A percentile compares a stretch with the other conserved stretches of the same genome.
Conservation (phyloP, 2,329 filamentous ascomycete genomes). For the Aspergillus tamarii region DNA sequence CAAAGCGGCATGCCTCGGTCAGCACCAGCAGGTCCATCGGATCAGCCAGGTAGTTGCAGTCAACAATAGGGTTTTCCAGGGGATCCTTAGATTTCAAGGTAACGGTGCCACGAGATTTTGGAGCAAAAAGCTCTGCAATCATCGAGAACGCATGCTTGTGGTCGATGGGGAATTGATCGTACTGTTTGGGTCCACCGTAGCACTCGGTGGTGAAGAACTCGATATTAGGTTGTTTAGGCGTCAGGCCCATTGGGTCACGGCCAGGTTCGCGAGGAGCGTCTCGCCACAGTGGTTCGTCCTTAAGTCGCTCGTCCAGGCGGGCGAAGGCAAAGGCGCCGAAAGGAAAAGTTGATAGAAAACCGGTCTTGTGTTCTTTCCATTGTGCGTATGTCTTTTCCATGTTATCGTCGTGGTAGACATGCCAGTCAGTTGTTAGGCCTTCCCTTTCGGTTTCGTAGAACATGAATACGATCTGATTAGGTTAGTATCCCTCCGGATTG, state of each 20-base stretch:
- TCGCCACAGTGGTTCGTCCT: conserved; percentile 59
- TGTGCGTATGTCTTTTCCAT: conserved; percentile 55
- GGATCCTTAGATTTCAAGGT: conserved; percentile 55
- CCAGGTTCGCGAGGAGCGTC: conserved; percentile 52
- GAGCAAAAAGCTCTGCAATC: conserved; percentile 61
- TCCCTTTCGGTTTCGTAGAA: conserved; percentile 62
- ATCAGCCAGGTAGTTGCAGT: conserved; percentile 62
- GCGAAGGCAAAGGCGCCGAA: conserved; percentile 66
- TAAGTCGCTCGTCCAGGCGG: conserved; percentile 63
- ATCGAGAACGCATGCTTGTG: conserved; percentile 61
- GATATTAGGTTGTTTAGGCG: conserved; percentile 59
- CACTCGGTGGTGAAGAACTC: conserved; percentile 67
- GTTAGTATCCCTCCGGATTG: background rate
- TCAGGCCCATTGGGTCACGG: conserved; percentile 66
- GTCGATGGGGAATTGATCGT: conserved; percentile 56
- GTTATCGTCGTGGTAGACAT: conserved; percentile 60
- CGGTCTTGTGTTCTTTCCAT: conserved; percentile 62
- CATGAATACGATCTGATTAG: conserved; percentile 57
- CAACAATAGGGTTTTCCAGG: conserved; percentile 57
- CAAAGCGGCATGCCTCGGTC: conserved; percentile 61
- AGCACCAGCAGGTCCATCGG: conserved; percentile 62
- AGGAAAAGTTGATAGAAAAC: conserved; percentile 63
- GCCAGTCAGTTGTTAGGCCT: conserved; percentile 59
- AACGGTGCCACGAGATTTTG: conserved; percentile 61
- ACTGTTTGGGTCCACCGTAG: conserved; percentile 64